Conservation (phyloP, 495 filamentous ascomycete species). For the Echria macrotheca region DNA sequence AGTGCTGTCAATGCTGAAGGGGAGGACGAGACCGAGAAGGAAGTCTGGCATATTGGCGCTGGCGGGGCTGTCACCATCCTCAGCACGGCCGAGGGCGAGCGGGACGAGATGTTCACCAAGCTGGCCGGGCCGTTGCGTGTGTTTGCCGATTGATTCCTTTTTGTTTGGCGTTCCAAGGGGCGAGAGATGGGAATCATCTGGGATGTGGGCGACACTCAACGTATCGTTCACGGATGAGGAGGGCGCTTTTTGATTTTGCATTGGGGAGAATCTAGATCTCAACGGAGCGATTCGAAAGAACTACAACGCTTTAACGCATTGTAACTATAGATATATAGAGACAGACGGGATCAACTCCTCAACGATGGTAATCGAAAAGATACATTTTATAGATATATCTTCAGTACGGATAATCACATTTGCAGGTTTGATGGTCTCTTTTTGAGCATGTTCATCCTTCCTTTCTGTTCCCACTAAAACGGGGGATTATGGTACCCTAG, state of each 20-base stretch:
- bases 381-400: too few relatives aligned
- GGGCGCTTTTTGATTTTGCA: neutral
- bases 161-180: neutral
- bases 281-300: too few relatives aligned
- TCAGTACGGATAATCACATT: too few relatives aligned
- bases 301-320: too few relatives aligned
- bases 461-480: too few relatives aligned
- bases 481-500: too few relatives aligned
- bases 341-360: slow-evolving; percentile 7
- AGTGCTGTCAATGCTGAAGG: too few relatives aligned
- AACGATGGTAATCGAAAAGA: too few relatives aligned
- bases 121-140: slow-evolving; percentile 59
- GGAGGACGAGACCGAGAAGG: slow-evolving; percentile 21
- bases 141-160: slow-evolving; percentile 26
- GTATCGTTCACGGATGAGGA: slow-evolving; percentile 9
- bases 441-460: too few relatives aligned
- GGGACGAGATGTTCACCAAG: slow-evolving; percentile 88
- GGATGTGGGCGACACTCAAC: slow-evolving; percentile 20
- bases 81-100: slow-evolving; percentile 71
- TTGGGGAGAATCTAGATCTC: neutral
- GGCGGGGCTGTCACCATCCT: slow-evolving; percentile 83
- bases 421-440: too few relatives aligned
- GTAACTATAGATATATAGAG: too few relatives aligned
- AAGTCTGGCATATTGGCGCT: slow-evolving; percentile 78
- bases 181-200: too few relatives aligned